Conservation (phyloP, 768 basidiomycete species). For the Ramaria sp. region DNA sequence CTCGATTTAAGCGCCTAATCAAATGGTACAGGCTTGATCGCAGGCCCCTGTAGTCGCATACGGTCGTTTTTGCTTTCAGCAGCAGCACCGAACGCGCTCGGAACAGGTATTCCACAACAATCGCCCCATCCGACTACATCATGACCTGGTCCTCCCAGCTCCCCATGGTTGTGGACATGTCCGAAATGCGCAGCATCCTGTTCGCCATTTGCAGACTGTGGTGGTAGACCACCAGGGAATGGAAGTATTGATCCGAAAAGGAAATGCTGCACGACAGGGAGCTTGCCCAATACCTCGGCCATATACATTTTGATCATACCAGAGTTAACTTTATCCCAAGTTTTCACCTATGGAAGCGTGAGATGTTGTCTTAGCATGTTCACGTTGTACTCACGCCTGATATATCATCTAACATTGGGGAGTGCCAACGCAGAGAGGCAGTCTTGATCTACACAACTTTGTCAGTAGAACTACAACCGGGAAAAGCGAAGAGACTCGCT, state of each 20-base stretch:
- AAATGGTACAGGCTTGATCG: slow-evolving; percentile 71
- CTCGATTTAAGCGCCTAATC: slow-evolving; percentile 33
- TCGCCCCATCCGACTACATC: slow-evolving; percentile 69
- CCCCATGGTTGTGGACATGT: slow-evolving; percentile 36
- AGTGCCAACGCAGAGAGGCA: slow-evolving; percentile 93
- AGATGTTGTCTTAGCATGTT: not conserved
- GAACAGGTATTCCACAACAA: slow-evolving; percentile 85
- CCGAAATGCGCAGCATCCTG: slow-evolving; percentile 36
- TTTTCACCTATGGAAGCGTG: slow-evolving; percentile 48
- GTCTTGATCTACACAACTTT: slow-evolving; percentile 67
- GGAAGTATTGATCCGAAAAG: slow-evolving; percentile 76
- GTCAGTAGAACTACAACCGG: not conserved
- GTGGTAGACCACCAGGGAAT: slow-evolving; percentile 48
- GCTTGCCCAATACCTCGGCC: slow-evolving; percentile 89
- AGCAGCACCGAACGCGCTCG: slow-evolving; percentile 66
- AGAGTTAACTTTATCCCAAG: slow-evolving; percentile 92
- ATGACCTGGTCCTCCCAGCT: slow-evolving; percentile 34
- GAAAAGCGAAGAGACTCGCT: slow-evolving; percentile 29
- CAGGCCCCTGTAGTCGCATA: slow-evolving; percentile 41
- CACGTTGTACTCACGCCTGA: slow-evolving; percentile 47
- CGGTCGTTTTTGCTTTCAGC: slow-evolving; percentile 33
- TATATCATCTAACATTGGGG: slow-evolving; percentile 97
- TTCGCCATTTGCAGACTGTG: slow-evolving; percentile 16
- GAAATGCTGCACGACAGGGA: slow-evolving; percentile 95
- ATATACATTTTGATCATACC: slow-evolving; percentile 99